Base-by-base conservation (phyloP, 108 stramenopile species). In the Fistulifera solaris region DNA sequence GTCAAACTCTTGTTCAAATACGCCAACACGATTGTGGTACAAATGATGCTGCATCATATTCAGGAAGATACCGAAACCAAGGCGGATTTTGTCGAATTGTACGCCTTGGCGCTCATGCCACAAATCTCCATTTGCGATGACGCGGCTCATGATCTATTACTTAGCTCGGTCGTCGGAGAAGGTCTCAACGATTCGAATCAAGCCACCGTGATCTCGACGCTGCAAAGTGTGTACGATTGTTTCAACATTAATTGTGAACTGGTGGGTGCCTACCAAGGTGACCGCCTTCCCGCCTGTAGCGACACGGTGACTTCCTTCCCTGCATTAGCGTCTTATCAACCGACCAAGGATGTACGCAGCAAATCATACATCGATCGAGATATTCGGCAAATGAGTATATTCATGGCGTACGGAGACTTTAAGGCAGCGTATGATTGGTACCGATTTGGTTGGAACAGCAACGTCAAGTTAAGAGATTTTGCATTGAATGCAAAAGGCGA, bases 21-120 rank as follows among this genome's bases (percentile, higher is more conserved):
- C 38, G 80, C 82, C 77, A 83, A 81, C 22, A 65, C 85, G 18
- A 80, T 83, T 0, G 60, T 91, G 52, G 78, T 85, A 1, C 89
- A 91, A 59, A 83, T 69, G 48, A 38, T 91, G 43, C 68, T 84
- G 46, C 80, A 87, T 56, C 70, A 78, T 54, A 62, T 77, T 24
- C 54, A 48, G 17, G 17, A 55, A 18, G 46, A 43, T 11, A 77
- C 64, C n/a, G 38, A 48, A 18, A 63, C 62, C 4, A 62, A 49
- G n/a, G 57, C 48, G 2, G 67, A 71, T 43, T 76, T 71, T 45
- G 58, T 56, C 15, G 73, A 80, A 48, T 40, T 84, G 40, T 80
- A 78, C 40, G 59, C 78, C 25, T 48, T 84, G 4, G 66, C 78
- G 0, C 41, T 80, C 6, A 31, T 70, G 42, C 76, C 83, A 22